A percentile compares a stretch with the other conserved stretches of the same genome.
These are phyloP conservation scores for Silene conica DNA, from an alignment of 148 eudicot genomes.

Conservation along the genomic window DNA sequence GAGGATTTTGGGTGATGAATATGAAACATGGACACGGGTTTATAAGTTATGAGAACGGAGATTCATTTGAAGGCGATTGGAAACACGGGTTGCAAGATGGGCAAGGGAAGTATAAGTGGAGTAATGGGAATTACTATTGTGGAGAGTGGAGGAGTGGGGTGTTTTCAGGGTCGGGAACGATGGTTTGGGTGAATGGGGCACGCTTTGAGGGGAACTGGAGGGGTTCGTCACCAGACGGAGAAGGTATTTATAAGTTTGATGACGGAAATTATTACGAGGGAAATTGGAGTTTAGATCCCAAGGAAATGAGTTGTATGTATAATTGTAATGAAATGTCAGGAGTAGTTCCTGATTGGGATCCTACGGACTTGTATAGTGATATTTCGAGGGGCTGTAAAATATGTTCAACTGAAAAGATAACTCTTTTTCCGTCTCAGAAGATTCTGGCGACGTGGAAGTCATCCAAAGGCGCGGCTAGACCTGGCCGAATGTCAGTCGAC, in stretches of 20 bases:
- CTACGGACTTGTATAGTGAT: constrained; percentile 52
- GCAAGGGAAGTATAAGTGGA: constrained; percentile 76
- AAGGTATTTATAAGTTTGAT: constrained; percentile 58
- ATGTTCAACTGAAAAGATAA: constrained; percentile 53
- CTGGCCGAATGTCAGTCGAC: constrained; percentile 71
- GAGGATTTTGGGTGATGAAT: constrained; percentile 84
- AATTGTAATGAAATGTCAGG: constrained; percentile 15
- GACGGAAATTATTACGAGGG: constrained; percentile 72
- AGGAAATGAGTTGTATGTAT: constrained; percentile 48
- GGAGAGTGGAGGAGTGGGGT: constrained; percentile 82
- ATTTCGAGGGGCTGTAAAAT: constrained; percentile 42
- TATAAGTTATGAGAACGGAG: constrained; percentile 54
- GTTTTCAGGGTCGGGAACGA: constrained; percentile 56
- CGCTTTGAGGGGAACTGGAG: constrained; percentile 73
- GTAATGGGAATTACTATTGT: constrained; percentile 48
- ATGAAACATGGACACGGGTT: constrained; percentile 74
- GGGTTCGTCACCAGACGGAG: constrained; percentile 77
- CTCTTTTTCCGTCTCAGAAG: constrained; percentile 76
- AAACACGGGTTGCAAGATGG: constrained; percentile 75
- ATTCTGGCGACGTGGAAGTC: constrained; percentile 74
- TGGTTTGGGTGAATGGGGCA: constrained; percentile 68
- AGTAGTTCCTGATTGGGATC: constrained; percentile 50
- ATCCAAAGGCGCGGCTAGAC: constrained; percentile 42
- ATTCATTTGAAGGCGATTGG: constrained; percentile 85
- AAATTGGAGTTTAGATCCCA: constrained; percentile 62